A percentile compares a stretch with the other conserved stretches of the same genome.
phyloP scores from a whole-genome alignment of 139 green algal genomes.

The Tetradesmus lagerheimii region DNA sequence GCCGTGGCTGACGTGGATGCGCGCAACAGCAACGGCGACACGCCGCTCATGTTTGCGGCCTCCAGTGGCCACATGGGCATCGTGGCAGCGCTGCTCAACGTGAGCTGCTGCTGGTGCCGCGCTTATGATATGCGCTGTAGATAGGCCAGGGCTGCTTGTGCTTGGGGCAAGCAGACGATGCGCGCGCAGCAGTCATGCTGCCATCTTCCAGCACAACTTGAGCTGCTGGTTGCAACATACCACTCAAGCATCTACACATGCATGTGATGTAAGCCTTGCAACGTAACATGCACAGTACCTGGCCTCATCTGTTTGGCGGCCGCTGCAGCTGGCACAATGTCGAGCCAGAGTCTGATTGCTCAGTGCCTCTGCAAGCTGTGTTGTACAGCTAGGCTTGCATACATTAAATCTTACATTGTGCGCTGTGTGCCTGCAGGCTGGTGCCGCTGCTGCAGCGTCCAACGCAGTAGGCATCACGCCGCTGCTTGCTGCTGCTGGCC shows the following conservation, averaged over 20 bases:
- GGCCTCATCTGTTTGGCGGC: no score
- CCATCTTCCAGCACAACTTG: no score
- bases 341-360: no score
- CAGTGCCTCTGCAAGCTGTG: no score
- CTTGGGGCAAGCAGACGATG: no score
- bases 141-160: background rate
- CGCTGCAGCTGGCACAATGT: no score
- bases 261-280: no score
- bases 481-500: conserved; percentile 41
- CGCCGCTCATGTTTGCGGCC: conserved; percentile 45
- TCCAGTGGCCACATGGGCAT: conserved; percentile 9
- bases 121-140: no score
- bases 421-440: conserved; percentile 5
- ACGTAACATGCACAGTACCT: no score
- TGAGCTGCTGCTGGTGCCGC: background rate
- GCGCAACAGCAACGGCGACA: conserved; percentile 43
- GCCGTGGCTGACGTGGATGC: conserved; percentile 13
- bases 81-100: conserved; percentile 6
- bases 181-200: no score
- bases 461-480: conserved; percentile 32
- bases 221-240: background rate
- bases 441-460: background rate
- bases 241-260: background rate
- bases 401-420: background rate
- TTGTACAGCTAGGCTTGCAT: no score